Base-by-base conservation (phyloP, 2,329 filamentous ascomycete genomes). In the Westerdykella aurantiaca region DNA sequence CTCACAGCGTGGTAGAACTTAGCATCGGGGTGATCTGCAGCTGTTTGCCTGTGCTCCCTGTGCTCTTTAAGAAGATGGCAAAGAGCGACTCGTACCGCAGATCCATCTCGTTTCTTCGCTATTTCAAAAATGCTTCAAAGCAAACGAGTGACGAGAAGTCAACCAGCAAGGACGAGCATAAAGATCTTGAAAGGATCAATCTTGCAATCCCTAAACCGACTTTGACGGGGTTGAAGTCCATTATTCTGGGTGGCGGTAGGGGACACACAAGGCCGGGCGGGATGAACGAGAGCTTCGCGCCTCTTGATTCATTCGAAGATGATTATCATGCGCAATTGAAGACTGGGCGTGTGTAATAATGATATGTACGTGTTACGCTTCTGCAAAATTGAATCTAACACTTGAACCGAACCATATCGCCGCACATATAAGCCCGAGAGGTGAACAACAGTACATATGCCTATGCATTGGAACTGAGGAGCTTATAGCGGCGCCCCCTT, bases 1-100 rank as follows among this genome's bases (percentile, higher is more conserved):
- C 21, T 14, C 33, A 11, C 25, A 44, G 42, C 7, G 21, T 44
- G 22, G 33, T 44, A 14, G 42, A 44, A 25, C n/a, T 44, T 12
- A 21, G 22, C 25, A 29, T 25, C 6, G 42, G 35, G 12, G 22
- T 40, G 4, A 44, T 44, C 4, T 44, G 42, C 29, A 34, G 22
- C 22, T 40, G 42, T 25, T 6, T 44, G 6, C 42, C 42, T 5
- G 37, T 44, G 11, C 7, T 44, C 14, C 21, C 31, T 23, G 35
- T 44, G 4, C 31, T 44, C 14, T 9, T 40, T 21, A 44, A 44
- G 18, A 4, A 9, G 35, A 17, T 33, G 31, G 31, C 31, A 14
- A 33, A 33, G 31, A 33, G 31, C 14, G 6, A 33, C 12, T 33
- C 31, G 31, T 33, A 33, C 31, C 31, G 31, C 12, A 33, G 14